A percentile compares a stretch with the other conserved stretches of the same genome.
Evolutionary conservation across 768 basidiomycete species (phyloP).

Genomic region (Lepiota venenata): DNA sequence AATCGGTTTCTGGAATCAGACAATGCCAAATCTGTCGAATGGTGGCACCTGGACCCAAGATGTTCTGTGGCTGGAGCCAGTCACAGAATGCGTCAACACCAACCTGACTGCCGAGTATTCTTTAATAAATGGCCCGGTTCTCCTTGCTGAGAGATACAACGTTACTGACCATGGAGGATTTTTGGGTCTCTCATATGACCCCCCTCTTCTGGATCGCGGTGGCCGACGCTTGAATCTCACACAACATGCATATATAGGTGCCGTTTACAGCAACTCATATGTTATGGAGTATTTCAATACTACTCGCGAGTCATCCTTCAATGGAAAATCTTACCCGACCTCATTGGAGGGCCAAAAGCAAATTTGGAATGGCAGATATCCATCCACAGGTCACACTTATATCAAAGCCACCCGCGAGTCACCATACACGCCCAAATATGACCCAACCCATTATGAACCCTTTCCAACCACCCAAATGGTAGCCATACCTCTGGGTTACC

Average conservation of each 20-base stretch:
- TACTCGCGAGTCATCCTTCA: conserved; percentile 15
- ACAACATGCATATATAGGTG: conserved; percentile 19
- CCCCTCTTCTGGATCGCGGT: conserved; percentile 13
- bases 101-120: not conserved
- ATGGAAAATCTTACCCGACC: conserved; percentile 13
- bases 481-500: not conserved
- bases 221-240: conserved; percentile 16
- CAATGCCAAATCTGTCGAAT: not conserved
- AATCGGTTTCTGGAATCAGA: conserved; percentile 3
- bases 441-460: too few species aligned
- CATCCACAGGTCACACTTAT: too few species aligned
- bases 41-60: conserved; percentile 3
- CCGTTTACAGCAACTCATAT: conserved; percentile 15
- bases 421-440: too few species aligned
- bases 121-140: not conserved
- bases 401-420: too few species aligned
- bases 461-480: not conserved
- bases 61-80: not conserved
- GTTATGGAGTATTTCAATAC: conserved; percentile 14
- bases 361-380: too few species aligned
- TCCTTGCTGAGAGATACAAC: not conserved
- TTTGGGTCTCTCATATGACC: not conserved
- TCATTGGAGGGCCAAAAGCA: not conserved
- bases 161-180: conserved; percentile 3
- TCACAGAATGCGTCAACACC: not conserved